Evolutionary conservation across 1,139 yeast species (phyloP), one percentile per base, ranked within the genome.

Genomic region (Pichia sp.): DNA sequence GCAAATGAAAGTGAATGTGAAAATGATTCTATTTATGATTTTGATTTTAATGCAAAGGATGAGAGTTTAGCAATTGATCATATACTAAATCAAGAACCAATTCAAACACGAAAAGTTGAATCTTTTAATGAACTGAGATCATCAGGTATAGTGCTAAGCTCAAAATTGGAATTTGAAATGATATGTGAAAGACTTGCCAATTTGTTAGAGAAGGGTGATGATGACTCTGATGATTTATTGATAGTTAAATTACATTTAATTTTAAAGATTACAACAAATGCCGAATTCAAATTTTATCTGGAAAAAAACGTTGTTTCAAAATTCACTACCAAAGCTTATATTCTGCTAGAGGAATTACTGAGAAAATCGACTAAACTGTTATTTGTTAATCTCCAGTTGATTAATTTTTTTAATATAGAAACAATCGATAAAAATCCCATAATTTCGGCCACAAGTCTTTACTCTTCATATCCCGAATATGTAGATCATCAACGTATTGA

Each of bases 1-100:
- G 57, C 48, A n/a, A 51, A 52, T 18, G 60, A 57, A 32, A 43
- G 39, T 7, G 51, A 35, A 22, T 2, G 3, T 20, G 38, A 35
- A 20, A 20, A 22, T 20, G 45, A 47, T 5, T 54, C 49, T 13
- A 52, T 54, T 15, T 59, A 58, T 20, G 40, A 30, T 2, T 49
- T 37, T 11, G 37, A 30, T 3, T 47, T 29, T 15, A 40, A 22
- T 18, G 45, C 47, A 24, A 50, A 39, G 8, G 32, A 38, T 18
- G 41, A 44, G 7, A 13, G 22, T 12, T 53, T 18, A 13, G 22
- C 35, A 8, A 7, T 32, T 16, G 35, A 32, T 16, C 13, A 32
- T 18, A 18, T 20, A 32, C 5, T 18, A 32, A 22, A 16, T 11
- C 4, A 20, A 9, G 22, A 32, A 18, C 15, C 22, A 18, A 11